A percentile compares a stretch with the other conserved stretches of the same genome.
phyloP scores from a whole-genome alignment of 140 eudicot genomes.

The Anethum foeniculum region DNA sequence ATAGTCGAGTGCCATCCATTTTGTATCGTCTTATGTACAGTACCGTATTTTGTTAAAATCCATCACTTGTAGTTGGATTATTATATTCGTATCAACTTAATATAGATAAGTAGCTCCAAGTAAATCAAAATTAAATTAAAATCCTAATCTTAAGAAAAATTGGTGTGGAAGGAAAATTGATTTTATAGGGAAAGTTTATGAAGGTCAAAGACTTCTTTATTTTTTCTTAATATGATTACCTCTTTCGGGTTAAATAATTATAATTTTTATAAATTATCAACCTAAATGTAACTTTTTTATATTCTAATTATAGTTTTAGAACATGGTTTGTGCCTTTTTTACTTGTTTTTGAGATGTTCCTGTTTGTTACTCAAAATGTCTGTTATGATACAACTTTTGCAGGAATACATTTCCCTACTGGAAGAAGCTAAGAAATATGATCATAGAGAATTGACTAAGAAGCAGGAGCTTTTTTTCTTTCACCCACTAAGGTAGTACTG shows the following conservation, averaged over 20 bases:
- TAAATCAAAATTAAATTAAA: neutral
- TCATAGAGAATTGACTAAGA: slow-evolving; percentile 72
- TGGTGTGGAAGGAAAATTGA: neutral
- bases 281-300: neutral
- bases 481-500: slow-evolving; percentile 81
- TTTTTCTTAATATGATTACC: neutral
- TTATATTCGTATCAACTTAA: neutral
- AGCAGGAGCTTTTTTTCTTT: slow-evolving; percentile 91
- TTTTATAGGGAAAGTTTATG: neutral
- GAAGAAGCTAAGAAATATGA: slow-evolving; percentile 97
- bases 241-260: neutral
- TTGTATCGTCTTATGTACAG: neutral
- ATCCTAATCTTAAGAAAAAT: neutral
- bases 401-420: slow-evolving; percentile 67
- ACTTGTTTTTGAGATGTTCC: neutral
- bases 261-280: neutral
- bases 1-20: neutral
- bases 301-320: neutral
- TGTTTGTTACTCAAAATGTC: neutral
- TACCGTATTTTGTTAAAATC: neutral
- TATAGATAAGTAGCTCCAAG: neutral
- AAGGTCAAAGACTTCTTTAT: neutral
- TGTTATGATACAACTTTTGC: slow-evolving; percentile 8
- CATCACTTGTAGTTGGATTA: neutral
- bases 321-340: neutral